Conservation (phyloP, 768 basidiomycete genomes). For the Collybia nuda region DNA sequence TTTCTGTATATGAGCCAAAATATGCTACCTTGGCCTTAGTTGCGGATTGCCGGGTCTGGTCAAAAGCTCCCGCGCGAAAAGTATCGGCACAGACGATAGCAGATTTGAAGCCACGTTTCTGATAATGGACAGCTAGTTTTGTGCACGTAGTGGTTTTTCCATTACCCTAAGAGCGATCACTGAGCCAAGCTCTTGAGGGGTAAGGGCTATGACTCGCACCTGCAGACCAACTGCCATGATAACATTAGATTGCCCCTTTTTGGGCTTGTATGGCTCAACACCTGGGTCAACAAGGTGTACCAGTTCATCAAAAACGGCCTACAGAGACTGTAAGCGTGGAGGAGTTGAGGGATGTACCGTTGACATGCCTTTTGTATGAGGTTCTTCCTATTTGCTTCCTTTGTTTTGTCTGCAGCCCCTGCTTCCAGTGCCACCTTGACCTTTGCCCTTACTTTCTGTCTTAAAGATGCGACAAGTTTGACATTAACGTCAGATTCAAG, state of each 20-base stretch:
- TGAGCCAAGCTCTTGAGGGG: not conserved
- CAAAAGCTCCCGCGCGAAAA: conserved; percentile 98
- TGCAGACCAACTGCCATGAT: conserved; percentile 98
- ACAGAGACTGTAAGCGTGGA: conserved; percentile 1
- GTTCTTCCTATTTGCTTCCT: conserved; percentile 81
- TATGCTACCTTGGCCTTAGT: conserved; percentile 99
- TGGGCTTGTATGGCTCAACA: conserved; percentile 93
- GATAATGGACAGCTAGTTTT: conserved; percentile 96
- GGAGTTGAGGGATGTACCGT: not conserved
- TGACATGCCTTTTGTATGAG: conserved; percentile 83
- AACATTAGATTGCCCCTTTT: conserved; percentile 91
- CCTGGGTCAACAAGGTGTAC: conserved; percentile 95
- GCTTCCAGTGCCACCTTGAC: conserved; percentile 80
- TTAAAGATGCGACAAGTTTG: conserved; percentile 84
- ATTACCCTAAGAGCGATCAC: conserved; percentile 62
- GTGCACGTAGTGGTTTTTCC: conserved; percentile 99
- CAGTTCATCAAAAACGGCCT: conserved; percentile 97
- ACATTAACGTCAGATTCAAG: conserved; percentile 99
- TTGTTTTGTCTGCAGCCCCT: conserved; percentile 63
- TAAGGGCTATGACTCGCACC: conserved; percentile 39
- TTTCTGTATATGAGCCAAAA: conserved; percentile 99
- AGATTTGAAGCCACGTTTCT: conserved; percentile 94
- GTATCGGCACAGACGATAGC: conserved; percentile 99
- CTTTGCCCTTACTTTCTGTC: conserved; percentile 88
- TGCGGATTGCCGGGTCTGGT: conserved; percentile 98